These are phyloP conservation scores for Neoboletus subvelutipes DNA, from an alignment of 768 basidiomycete species.

Conservation along the genomic window DNA sequence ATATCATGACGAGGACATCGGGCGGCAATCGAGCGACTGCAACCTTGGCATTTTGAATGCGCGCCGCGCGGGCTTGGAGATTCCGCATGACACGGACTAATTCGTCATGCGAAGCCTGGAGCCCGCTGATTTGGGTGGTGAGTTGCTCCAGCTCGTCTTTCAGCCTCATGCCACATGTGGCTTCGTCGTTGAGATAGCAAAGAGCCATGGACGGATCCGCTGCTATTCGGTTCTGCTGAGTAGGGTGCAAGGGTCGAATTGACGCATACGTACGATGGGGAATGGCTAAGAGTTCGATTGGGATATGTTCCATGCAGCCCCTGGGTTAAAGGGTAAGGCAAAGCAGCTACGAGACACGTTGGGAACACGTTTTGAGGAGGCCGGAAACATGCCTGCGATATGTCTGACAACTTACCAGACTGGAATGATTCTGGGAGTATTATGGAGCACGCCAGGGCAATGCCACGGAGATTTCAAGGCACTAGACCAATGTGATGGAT, in stretches of 20 bases:
- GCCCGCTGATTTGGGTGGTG: conserved; percentile 23
- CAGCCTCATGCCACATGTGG: conserved; percentile 3
- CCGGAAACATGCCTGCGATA: conserved; percentile 14
- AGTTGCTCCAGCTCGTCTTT: conserved; percentile 30
- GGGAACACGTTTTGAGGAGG: conserved; percentile 30
- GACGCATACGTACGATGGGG: conserved; percentile 22
- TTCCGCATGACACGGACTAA: conserved; percentile 24
- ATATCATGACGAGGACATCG: conserved; percentile 33
- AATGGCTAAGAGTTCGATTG: conserved; percentile 19
- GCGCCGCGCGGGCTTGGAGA: conserved; percentile 31
- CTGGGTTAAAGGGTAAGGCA: conserved; percentile 28
- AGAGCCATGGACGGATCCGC: conserved; percentile 22
- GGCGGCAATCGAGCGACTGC: conserved; percentile 33
- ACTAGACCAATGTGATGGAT: conserved; percentile 8
- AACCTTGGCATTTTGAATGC: conserved; percentile 30
- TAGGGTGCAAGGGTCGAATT: background rate
- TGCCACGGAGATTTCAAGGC: conserved; percentile 24
- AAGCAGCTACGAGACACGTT: conserved; percentile 23
- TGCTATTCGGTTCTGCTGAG: conserved; percentile 8
- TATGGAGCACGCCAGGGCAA: conserved; percentile 8
- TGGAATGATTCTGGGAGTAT: conserved; percentile 11
- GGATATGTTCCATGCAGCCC: conserved; percentile 21
- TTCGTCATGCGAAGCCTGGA: conserved; percentile 32
- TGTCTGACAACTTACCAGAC: conserved; percentile 19
- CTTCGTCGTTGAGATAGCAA: conserved; percentile 23